Evolutionary conservation across 1,139 yeast genomes (phyloP), one percentile per base, ranked within the genome.

Genomic region (Magnusiomyces ingens): DNA sequence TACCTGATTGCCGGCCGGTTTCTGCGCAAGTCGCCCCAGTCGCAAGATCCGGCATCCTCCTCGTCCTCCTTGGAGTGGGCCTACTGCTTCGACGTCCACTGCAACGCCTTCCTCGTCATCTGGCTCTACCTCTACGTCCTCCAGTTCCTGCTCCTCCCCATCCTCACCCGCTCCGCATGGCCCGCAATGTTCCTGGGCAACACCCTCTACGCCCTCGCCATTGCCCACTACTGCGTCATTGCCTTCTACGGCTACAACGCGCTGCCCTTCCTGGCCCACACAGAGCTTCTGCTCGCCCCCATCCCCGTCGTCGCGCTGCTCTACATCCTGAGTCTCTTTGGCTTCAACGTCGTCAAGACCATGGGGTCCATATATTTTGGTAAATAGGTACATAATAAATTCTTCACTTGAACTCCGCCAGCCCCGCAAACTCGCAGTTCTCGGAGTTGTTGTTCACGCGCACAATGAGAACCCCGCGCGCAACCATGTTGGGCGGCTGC

Each of bases 51-150:
- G n/a, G n/a, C n/a, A n/a, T n/a, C n/a, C n/a, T n/a, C n/a, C n/a
- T n/a, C n/a, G n/a, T n/a, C n/a, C n/a, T 12, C 46, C 46, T 13
- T 90, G 49, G 96, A 89, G 65, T 90, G 96, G 96, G 91, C 93
- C 0, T 90, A 88, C 66, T 89, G 97, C 70, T 90, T 90, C 67
- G 97, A 90, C 65, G 84, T 90, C 26, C 97, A 90, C 68, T 89
- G 96, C 71, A 90, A 90, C 68, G 80, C 96, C 38, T 90, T 88
- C 63, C 72, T 90, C 60, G 75, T 86, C 29, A 83, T 90, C 53
- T 89, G 95, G 95, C 76, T 88, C 55, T 71, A 80, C 53, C 74
- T 90, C 45, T 90, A 90, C 66, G 78, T 88, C 60, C 62, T 87
- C 35, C 96, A 89, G 67, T 88, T 88, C 62, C 67, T 88, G 47